phyloP scores from a whole-genome alignment of 2,329 filamentous ascomycete species.

The Botrytis sinoallii region DNA sequence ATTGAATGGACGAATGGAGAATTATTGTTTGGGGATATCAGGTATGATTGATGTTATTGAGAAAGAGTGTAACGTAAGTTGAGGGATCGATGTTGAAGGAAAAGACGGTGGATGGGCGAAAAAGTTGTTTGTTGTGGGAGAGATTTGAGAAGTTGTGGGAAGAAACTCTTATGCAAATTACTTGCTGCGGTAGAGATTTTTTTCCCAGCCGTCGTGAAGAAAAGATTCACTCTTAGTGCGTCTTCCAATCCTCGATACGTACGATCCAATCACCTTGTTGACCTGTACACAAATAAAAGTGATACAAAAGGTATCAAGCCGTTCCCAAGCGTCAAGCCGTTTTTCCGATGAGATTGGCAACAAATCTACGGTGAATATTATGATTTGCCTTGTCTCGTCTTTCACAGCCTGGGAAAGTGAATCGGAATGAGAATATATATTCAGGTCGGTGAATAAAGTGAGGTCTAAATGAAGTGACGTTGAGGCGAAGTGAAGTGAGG shows the following conservation, averaged over 20 bases:
- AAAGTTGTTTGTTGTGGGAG: background rate
- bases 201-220: background rate
- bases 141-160: background rate
- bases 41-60: background rate
- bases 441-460: background rate
- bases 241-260: background rate
- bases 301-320: conserved; percentile 7
- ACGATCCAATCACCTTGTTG: background rate
- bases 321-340: background rate
- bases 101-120: background rate
- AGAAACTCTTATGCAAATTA: background rate
- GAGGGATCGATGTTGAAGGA: background rate
- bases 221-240: conserved; percentile 2
- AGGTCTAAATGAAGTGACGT: background rate
- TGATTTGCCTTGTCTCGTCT: background rate
- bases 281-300: background rate
- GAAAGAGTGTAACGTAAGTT: background rate
- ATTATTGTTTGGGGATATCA: too few species aligned
- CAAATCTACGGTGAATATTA: background rate
- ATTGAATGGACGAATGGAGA: background rate
- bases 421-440: background rate
- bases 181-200: background rate
- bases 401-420: background rate
- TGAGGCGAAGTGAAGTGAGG: background rate
- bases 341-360: conserved; percentile 1